Base-by-base conservation (phyloP, 2,329 filamentous ascomycete genomes). In the Ilyonectria mors-panacis region DNA sequence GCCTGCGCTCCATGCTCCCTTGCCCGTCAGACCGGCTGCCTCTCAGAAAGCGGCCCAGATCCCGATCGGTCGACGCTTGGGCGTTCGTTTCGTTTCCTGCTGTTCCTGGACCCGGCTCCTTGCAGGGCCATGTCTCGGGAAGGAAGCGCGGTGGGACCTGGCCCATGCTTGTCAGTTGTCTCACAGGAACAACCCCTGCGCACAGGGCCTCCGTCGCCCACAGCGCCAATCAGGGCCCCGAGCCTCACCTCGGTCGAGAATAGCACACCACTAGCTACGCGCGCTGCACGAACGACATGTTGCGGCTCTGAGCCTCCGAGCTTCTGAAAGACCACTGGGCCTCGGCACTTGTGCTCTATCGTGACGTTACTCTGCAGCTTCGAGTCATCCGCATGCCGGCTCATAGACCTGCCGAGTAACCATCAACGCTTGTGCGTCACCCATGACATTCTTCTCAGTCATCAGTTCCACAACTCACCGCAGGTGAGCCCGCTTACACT, bases 21-120 rank as follows among this genome's bases (percentile, higher is more conserved):
- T 54, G 67, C 63, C 51, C 65, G 62, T 67, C 69, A 66, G 64
- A 62, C 63, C 33, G 73, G 69, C 59, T 72, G 63, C 69, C 65
- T 74, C 70, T 60, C 47, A 53, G 56, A 64, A 67, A 54, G 26
- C 42, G 53, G 35, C 42, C 26, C 37, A 55, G 57, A 60, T 48
- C 63, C 63, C 51, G 57, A 65, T 65, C 63, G 44, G 28, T 48
- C 50, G 57, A 47, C 51, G 57, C 57, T 51, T 51, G 51, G 57
- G 44, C 57, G 10, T 53, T 51, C 23, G 12, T 44, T 56, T 61
- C 45, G 57, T 23, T 61, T 55, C 17, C 33, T 42, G 33, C n/a
- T 30, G 30, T 51, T 44, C 30, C 42, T 26, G 39, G 53, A 17
- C 19, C 21, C 39, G 39, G 28, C 37, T 19, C 58, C 48, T 33